Evolutionary conservation across 2,329 filamentous ascomycete genomes (phyloP).

Genomic region (Botryotinia calthae): DNA sequence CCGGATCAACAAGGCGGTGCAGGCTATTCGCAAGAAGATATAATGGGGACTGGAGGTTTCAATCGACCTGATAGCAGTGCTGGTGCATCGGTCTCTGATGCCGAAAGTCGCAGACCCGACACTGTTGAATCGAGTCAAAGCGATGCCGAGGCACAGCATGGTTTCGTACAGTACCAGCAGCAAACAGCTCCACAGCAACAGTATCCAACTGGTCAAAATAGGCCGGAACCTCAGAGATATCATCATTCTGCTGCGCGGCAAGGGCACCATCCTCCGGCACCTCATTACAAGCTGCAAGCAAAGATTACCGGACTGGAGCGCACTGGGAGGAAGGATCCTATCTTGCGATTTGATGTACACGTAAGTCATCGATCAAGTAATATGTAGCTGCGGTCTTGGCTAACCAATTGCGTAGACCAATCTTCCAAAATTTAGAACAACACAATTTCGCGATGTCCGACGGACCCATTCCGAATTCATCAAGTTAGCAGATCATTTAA

Average conservation of each 20-base stretch:
- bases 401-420: conserved; percentile 67
- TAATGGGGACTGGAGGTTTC: conserved; percentile 29
- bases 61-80: conserved; percentile 33
- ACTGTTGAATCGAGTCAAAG: conserved; percentile 34
- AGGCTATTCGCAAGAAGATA: conserved; percentile 34
- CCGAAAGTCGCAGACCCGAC: conserved; percentile 34
- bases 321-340: conserved; percentile 91
- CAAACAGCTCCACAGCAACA: conserved; percentile 27
- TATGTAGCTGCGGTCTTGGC: conserved; percentile 8
- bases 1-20: conserved; percentile 25
- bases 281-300: conserved; percentile 81
- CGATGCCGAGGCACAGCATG: conserved; percentile 37
- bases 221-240: conserved; percentile 39
- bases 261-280: conserved; percentile 47
- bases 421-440: conserved; percentile 95
- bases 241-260: conserved; percentile 36
- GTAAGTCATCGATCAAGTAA: conserved; percentile 52
- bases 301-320: conserved; percentile 94
- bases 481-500: conserved; percentile 92
- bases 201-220: conserved; percentile 39
- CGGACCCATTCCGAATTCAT: conserved; percentile 93
- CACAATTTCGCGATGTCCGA: conserved; percentile 95
- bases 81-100: conserved; percentile 33
- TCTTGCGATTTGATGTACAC: conserved; percentile 93
- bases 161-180: conserved; percentile 36